A percentile compares a stretch with the other conserved stretches of the same genome.
These are phyloP conservation scores for Papiliotrema nemorosa DNA, from an alignment of 1,284 basidiomycete genomes.

Conservation along the genomic window DNA sequence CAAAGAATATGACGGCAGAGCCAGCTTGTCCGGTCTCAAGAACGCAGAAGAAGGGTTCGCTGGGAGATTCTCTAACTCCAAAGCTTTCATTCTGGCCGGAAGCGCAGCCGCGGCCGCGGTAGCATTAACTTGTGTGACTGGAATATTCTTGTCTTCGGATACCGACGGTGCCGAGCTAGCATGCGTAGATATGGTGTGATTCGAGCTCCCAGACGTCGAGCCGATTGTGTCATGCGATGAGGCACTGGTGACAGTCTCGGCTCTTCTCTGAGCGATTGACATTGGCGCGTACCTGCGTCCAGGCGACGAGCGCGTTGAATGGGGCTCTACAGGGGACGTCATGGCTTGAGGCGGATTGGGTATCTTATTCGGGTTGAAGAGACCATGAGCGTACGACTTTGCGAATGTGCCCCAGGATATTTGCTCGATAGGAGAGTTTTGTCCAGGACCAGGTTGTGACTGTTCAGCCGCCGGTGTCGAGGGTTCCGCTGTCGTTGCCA, in stretches of 20 bases:
- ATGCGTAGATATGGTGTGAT: background rate
- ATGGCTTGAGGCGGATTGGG: conserved; percentile 59
- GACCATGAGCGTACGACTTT: conserved; percentile 66
- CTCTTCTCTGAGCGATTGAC: conserved; percentile 1
- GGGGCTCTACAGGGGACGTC: conserved; percentile 12
- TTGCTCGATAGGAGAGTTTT: conserved; percentile 3
- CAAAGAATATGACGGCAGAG: conserved; percentile 44
- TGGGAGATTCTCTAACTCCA: conserved; percentile 24
- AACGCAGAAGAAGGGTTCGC: background rate
- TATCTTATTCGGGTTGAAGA: conserved; percentile 74
- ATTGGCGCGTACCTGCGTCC: conserved; percentile 16
- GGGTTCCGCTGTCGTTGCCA: too few relatives aligned
- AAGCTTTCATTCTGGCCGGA: conserved; percentile 19
- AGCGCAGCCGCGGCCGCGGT: conserved; percentile 14
- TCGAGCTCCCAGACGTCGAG: conserved; percentile 11
- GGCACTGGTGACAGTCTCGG: conserved; percentile 5
- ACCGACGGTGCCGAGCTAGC: conserved; percentile 1
- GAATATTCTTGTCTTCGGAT: background rate
- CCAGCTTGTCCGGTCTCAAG: conserved; percentile 23
- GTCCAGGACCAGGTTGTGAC: too few relatives aligned
- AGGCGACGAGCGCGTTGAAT: conserved; percentile 25
- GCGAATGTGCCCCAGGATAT: conserved; percentile 67
- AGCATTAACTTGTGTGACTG: too few relatives aligned
- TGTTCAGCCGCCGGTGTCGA: too few relatives aligned
- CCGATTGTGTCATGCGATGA: conserved; percentile 2